Conservation (phyloP, 305 asterid genomes). For the Solanum aculeatissimum region DNA sequence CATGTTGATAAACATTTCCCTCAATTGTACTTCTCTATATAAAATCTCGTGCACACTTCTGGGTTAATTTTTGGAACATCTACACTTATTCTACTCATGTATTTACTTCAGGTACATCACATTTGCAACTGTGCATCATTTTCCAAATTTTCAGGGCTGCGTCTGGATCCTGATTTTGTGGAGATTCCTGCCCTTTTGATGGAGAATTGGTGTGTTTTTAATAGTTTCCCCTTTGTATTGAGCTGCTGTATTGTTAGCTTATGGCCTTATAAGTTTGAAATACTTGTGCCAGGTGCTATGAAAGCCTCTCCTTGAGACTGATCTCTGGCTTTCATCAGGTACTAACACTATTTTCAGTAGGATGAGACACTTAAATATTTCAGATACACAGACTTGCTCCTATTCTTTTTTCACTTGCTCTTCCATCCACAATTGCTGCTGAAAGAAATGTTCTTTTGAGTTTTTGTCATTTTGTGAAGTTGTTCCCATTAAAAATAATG, state of each 20-base stretch:
- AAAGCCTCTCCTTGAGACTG: constrained; percentile 54
- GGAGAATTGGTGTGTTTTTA: constrained; percentile 62
- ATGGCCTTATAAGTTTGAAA: background rate
- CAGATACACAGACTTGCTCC: background rate
- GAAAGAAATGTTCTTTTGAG: background rate
- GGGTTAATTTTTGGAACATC: background rate
- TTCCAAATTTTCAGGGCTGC: constrained; percentile 85
- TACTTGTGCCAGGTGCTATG: constrained; percentile 64
- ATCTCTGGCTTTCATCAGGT: constrained; percentile 98
- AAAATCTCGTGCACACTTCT: background rate
- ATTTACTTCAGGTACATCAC: constrained; percentile 56
- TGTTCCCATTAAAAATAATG: background rate
- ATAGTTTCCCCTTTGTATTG: background rate
- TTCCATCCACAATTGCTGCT: background rate
- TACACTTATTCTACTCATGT: background rate
- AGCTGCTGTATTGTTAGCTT: background rate
- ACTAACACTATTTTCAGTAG: background rate
- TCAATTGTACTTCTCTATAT: background rate
- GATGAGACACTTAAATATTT: background rate
- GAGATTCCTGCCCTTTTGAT: constrained; percentile 81
- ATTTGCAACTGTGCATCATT: constrained; percentile 79
- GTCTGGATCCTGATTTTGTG: constrained; percentile 89
- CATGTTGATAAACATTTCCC: background rate
- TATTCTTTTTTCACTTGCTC: background rate
- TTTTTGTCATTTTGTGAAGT: background rate